Conservation (phyloP, 805 yeast genomes). For the Sugiyamaella chiloensis region DNA sequence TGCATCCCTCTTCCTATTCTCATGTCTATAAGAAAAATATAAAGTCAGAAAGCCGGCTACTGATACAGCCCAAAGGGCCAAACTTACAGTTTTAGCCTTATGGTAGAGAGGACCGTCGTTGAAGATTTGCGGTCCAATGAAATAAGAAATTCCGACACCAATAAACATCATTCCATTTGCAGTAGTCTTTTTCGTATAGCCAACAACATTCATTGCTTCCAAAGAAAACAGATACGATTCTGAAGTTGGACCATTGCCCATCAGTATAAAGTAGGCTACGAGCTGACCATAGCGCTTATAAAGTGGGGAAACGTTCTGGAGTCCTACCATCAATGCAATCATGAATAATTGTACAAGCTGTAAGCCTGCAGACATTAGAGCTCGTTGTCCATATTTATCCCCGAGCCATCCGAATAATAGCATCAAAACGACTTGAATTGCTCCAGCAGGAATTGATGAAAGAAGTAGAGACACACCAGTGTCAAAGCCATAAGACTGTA, state of each 20-base stretch:
- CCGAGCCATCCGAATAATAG: background rate
- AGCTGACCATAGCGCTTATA: background rate
- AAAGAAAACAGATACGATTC: background rate
- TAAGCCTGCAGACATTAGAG: background rate
- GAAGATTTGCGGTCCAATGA: slow-evolving; percentile 72
- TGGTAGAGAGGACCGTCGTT: slow-evolving; percentile 56
- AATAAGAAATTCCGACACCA: slow-evolving; percentile 64
- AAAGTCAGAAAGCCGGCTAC: slow-evolving; percentile 37
- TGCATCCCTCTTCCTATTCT: slow-evolving; percentile 44
- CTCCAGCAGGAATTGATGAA: background rate
- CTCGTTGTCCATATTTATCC: background rate
- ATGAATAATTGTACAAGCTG: background rate
- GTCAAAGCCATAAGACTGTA: background rate
- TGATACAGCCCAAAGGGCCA: slow-evolving; percentile 40
- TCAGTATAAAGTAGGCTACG: background rate
- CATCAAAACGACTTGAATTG: background rate
- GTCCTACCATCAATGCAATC: background rate
- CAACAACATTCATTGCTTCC: slow-evolving; percentile 51
- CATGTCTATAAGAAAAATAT: slow-evolving; percentile 26
- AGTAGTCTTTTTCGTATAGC: slow-evolving; percentile 64
- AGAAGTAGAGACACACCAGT: background rate
- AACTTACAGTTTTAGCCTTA: slow-evolving; percentile 52
- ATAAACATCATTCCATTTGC: slow-evolving; percentile 56
- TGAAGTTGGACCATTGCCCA: background rate
- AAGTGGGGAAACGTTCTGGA: background rate